Percentiles rank a stretch among this genome's conserved stretches.
Evolutionary conservation across 768 basidiomycete species (phyloP).

Genomic region (Pholiota molesta): DNA sequence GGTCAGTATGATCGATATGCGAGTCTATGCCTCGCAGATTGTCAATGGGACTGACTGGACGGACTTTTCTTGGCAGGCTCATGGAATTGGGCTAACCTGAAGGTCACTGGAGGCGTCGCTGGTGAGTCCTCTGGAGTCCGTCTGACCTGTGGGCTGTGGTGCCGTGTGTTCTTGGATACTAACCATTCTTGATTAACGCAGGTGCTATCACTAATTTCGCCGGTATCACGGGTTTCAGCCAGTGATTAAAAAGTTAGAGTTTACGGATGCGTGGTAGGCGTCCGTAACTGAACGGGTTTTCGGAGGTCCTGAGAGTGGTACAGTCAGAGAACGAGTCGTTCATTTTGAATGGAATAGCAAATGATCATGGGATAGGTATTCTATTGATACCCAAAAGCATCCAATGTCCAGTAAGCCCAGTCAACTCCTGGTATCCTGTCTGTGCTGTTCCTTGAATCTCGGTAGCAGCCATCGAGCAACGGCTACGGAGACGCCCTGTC

Average conservation of each 20-base stretch:
- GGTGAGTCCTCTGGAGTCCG: too few species aligned
- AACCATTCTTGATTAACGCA: not conserved
- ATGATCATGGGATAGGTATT: not conserved
- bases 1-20: constrained; percentile 33
- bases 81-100: constrained; percentile 28
- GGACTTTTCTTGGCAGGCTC: constrained; percentile 15
- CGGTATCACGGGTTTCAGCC: constrained; percentile 31
- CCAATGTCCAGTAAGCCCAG: too few species aligned
- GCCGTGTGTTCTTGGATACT: too few species aligned
- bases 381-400: too few species aligned
- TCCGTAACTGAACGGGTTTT: not conserved
- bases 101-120: constrained; percentile 24
- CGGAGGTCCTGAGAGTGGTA: not conserved
- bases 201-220: constrained; percentile 28
- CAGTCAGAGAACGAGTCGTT: not conserved
- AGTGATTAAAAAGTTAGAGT: constrained; percentile 3
- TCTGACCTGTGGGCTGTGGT: too few species aligned
- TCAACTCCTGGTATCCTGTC: too few species aligned
- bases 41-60: not conserved
- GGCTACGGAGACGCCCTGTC: not conserved
- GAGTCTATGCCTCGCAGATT: not conserved
- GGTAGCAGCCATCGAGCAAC: not conserved
- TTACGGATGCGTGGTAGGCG: not conserved
- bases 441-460: not conserved
- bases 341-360: not conserved